Evolutionary conservation across 192 early-diverging fungal genomes (phyloP).

Genomic region (Entomortierella lignicola): DNA sequence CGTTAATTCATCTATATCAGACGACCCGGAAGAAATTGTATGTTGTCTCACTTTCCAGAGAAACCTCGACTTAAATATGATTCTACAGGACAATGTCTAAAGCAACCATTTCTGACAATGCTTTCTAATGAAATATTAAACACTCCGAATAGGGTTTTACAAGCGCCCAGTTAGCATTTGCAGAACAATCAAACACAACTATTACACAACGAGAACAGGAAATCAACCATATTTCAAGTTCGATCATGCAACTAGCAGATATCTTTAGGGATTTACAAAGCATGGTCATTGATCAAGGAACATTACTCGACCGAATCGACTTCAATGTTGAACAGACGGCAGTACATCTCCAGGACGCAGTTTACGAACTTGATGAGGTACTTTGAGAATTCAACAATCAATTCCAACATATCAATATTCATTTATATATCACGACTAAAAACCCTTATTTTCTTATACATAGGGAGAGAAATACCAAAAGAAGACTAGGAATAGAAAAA

Average conservation of each 20-base stretch:
- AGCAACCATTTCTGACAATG: neutral
- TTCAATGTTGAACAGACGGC: constrained; percentile 93
- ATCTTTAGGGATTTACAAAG: constrained; percentile 95
- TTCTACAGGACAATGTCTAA: neutral
- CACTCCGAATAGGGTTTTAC: constrained; percentile 75
- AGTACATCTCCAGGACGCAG: constrained; percentile 84
- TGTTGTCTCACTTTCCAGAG: neutral
- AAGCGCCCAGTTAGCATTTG: constrained; percentile 81
- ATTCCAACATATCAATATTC: no score
- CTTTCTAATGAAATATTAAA: neutral
- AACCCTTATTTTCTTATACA: neutral
- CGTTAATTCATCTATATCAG: constrained; percentile 37
- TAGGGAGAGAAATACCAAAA: constrained; percentile 87
- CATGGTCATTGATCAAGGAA: constrained; percentile 98
- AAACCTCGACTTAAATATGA: no score
- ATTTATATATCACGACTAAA: no score
- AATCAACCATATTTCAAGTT: constrained; percentile 92
- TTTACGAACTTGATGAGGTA: constrained; percentile 84
- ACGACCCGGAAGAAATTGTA: constrained; percentile 44
- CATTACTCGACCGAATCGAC: constrained; percentile 96
- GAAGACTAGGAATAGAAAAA: constrained; percentile 82
- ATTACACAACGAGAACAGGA: constrained; percentile 91
- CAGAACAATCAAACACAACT: constrained; percentile 80
- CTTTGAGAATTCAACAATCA: no score
- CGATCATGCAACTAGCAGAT: constrained; percentile 88